Percentiles rank a stretch among this genome's conserved stretches.
These are phyloP conservation scores for Artemisia argyi DNA, from an alignment of 129 eudicot genomes.

Conservation along the genomic window DNA sequence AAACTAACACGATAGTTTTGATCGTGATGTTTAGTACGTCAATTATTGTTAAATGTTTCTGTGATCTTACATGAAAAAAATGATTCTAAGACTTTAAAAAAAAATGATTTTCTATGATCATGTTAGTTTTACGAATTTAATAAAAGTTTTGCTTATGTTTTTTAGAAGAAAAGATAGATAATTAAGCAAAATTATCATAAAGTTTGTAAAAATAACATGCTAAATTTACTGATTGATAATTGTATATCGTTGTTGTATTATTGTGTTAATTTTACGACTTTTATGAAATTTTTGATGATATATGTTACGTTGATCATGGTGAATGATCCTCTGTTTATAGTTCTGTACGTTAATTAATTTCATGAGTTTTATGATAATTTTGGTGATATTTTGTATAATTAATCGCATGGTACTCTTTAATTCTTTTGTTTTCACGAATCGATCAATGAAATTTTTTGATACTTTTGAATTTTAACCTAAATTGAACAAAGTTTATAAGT, in stretches of 20 bases:
- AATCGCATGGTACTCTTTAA: too few relatives aligned
- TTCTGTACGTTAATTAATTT: background rate
- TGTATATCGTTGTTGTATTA: background rate
- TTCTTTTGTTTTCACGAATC: too few relatives aligned
- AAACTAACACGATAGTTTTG: background rate
- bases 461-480: background rate
- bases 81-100: too few relatives aligned
- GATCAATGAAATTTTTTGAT: too few relatives aligned
- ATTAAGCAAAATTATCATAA: too few relatives aligned
- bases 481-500: background rate
- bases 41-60: background rate
- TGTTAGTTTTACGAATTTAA: background rate
- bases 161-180: too few relatives aligned
- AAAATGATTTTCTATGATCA: background rate
- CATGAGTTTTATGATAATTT: slow-evolving; percentile 11
- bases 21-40: background rate
- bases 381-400: background rate
- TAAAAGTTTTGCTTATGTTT: background rate
- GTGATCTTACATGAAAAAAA: background rate
- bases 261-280: background rate
- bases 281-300: background rate
- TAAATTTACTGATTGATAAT: too few relatives aligned
- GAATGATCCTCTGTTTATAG: background rate
- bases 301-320: background rate
- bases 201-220: too few relatives aligned